These are phyloP conservation scores for Cutaneotrichosporon daszewskae DNA, from an alignment of 1,284 basidiomycete genomes.

Conservation along the genomic window DNA sequence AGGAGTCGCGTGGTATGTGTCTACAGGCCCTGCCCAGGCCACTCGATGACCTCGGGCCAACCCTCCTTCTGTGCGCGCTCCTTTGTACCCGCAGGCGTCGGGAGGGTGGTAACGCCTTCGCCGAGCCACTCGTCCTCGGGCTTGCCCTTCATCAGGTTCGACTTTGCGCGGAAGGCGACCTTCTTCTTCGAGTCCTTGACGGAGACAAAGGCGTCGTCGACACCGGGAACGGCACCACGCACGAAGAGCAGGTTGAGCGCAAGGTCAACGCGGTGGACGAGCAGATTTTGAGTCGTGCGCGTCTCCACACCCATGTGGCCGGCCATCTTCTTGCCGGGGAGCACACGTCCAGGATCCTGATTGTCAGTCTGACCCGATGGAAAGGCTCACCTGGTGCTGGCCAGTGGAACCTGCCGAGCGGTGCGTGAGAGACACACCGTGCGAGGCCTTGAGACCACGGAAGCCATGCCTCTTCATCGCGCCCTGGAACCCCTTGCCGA, in stretches of 20 bases:
- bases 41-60: conserved; percentile 44
- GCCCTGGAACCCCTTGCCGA: conserved; percentile 96
- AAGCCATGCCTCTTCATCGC: conserved; percentile 97
- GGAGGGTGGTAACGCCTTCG: conserved; percentile 72
- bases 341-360: conserved; percentile 87
- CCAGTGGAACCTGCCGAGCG: conserved; percentile 90
- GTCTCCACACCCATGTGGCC: conserved; percentile 84
- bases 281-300: conserved; percentile 80
- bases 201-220: conserved; percentile 55
- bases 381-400: conserved; percentile 75
- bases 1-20: neutral
- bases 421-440: conserved; percentile 95
- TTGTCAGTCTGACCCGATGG: neutral
- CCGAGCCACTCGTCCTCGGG: conserved; percentile 74
- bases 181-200: conserved; percentile 82
- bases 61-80: conserved; percentile 52
- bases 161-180: conserved; percentile 57
- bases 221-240: conserved; percentile 55
- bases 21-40: conserved; percentile 22
- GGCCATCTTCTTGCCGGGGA: conserved; percentile 98
- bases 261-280: conserved; percentile 82
- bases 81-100: conserved; percentile 84
- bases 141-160: conserved; percentile 56
- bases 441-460: conserved; percentile 83
- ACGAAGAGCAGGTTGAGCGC: conserved; percentile 83